phyloP scores from a whole-genome alignment of 176 grass and related monocot genomes.

The Metroxylon sagu region DNA sequence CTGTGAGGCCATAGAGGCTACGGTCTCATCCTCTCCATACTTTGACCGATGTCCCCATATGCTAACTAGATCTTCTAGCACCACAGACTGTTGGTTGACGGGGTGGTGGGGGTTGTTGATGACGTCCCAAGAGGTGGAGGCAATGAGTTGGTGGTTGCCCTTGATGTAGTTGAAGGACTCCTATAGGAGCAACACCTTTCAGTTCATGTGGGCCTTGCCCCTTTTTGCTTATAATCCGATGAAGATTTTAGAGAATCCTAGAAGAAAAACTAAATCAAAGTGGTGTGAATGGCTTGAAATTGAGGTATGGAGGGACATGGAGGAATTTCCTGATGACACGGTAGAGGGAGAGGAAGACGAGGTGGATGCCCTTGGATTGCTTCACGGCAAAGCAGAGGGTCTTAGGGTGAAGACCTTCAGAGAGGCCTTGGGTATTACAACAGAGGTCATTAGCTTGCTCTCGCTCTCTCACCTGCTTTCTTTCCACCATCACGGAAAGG shows the following conservation, averaged over 20 bases:
- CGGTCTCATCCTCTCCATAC: too few species aligned
- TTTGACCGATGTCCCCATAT: too few species aligned
- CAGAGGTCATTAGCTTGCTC: constrained; percentile 55
- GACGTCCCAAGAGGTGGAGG: constrained; percentile 39
- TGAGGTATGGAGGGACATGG: too few species aligned
- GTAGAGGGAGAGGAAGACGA: constrained; percentile 60
- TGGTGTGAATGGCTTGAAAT: too few species aligned
- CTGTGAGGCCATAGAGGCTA: too few species aligned
- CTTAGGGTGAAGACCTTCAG: constrained; percentile 45
- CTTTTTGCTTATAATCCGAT: constrained; percentile 36
- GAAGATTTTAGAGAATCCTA: too few species aligned
- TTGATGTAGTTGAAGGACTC: constrained; percentile 61
- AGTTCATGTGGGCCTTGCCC: constrained; percentile 64
- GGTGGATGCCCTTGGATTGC: constrained; percentile 73
- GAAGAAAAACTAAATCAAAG: constrained; percentile 10
- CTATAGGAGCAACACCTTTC: constrained; percentile 59
- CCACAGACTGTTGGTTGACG: constrained; percentile 31
- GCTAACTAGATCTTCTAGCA: constrained; percentile 87
- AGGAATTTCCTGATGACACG: constrained; percentile 79
- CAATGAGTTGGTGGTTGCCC: constrained; percentile 47
- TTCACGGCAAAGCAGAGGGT: constrained; percentile 60
- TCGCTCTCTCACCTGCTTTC: too few species aligned
- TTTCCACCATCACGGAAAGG: too few species aligned
- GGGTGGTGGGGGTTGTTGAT: constrained; percentile 49
- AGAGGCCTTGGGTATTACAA: constrained; percentile 41